Base-by-base conservation (phyloP, 129 eudicot genomes). In the Chrysanthemum makinoi region DNA sequence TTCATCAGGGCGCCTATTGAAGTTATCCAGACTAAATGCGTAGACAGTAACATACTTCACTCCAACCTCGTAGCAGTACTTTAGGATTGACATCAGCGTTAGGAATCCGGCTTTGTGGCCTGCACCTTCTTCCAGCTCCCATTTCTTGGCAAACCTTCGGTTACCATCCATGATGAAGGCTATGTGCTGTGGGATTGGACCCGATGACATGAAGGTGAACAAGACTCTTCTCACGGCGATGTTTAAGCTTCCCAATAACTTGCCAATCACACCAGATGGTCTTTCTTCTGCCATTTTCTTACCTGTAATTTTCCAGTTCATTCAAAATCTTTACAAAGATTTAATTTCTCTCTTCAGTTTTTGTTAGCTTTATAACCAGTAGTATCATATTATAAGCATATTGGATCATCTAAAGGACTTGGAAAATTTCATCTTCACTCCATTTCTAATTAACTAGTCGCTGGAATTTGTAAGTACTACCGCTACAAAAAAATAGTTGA, bases 91-190 rank as follows among this genome's bases (percentile, higher is more conserved):
- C 88, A 89, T 82, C 44, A 89, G 86, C 10, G 88, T 60, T 39
- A 82, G 54, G 75, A 89, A 84, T 3, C 96, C 96, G n/a, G 86
- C 88, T 70, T 86, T 72, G 71, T 89, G 87, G 26, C 96, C 96
- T n/a, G 68, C 84, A 8, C 90, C 92, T 68, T 89, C 85, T 54
- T 79, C 86, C 1, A 86, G 76, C 20, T 79, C 75, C 70, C 78
- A 62, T 69, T 81, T 86, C 65, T 52, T 81, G 1, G 91, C 88
- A 28, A 78, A 88, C 68, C 91, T 81, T 19, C 96, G 72, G 77
- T 89, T 86, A 66, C 90, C 96, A 53, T 89, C 96, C 85, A 89
- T 59, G 49, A 89, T 84, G 77, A 86, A 86, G 15, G 92, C 96
- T 8, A 86, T 75, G 75, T 89, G 92, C 63, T 70, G 75, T 11